Conservation (phyloP, 805 yeast species). For the Nakazawaea wyomingensis region DNA sequence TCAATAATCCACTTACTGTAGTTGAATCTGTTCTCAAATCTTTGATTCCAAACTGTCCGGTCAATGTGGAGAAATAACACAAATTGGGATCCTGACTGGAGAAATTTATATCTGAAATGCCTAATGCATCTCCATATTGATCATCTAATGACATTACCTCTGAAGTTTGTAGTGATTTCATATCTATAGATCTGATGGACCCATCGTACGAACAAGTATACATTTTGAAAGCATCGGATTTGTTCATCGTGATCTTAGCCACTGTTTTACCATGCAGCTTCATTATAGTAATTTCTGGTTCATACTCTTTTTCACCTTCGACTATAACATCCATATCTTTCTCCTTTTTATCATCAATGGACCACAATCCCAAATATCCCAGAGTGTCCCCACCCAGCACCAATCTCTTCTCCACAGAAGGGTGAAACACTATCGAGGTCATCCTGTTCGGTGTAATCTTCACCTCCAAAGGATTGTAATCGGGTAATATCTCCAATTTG, state of each 20-base stretch:
- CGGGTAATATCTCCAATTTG: conserved; percentile 43
- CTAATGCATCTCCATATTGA: conserved; percentile 50
- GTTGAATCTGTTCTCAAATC: conserved; percentile 47
- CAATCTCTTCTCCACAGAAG: conserved; percentile 54
- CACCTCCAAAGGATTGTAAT: conserved; percentile 63
- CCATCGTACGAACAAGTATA: conserved; percentile 85
- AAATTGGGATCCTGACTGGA: conserved; percentile 45
- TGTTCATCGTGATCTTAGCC: conserved; percentile 54
- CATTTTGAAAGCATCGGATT: conserved; percentile 46
- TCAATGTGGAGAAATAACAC: conserved; percentile 69
- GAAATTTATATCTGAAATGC: conserved; percentile 71
- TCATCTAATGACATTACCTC: conserved; percentile 57
- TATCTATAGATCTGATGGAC: conserved; percentile 67
- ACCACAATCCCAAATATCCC: conserved; percentile 91
- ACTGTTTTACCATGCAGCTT: conserved; percentile 75
- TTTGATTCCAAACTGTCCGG: conserved; percentile 72
- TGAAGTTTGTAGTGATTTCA: conserved; percentile 50
- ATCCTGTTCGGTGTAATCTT: conserved; percentile 70
- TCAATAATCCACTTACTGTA: conserved; percentile 34
- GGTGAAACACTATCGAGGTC: conserved; percentile 73
- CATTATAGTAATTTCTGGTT: conserved; percentile 55
- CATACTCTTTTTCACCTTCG: conserved; percentile 28
- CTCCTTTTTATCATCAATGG: conserved; percentile 37
- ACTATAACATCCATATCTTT: conserved; percentile 36
- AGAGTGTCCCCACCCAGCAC: conserved; percentile 82